Evolutionary conservation across 2,329 filamentous ascomycete genomes (phyloP).

Genomic region (Claviceps arundinis): DNA sequence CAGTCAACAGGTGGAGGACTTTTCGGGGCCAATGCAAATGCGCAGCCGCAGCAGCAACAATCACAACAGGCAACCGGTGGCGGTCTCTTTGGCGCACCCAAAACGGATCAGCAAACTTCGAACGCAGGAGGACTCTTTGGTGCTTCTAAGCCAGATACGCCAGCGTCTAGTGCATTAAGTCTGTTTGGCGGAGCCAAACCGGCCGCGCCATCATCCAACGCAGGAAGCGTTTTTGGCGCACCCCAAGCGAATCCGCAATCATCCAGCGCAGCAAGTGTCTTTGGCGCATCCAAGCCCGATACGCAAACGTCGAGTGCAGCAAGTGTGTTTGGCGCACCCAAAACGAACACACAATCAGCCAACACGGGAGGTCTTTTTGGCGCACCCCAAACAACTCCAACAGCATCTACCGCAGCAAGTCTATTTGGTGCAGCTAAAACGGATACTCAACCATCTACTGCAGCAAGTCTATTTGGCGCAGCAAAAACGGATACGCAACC

Average conservation of each 20-base stretch:
- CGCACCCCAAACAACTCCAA: conserved; percentile 9
- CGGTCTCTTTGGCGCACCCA: conserved; percentile 17
- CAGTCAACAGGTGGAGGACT: conserved; percentile 15
- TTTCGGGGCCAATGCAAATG: conserved; percentile 17
- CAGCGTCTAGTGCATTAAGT: conserved; percentile 1
- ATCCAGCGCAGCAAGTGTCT: conserved; percentile 14
- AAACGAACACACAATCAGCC: conserved; percentile 10
- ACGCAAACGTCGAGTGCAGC: conserved; percentile 9
- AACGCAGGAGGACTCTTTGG: conserved; percentile 6
- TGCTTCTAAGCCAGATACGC: too few species aligned
- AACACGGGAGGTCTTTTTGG: conserved; percentile 18
- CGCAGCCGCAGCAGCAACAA: conserved; percentile 12
- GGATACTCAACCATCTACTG: conserved; percentile 13
- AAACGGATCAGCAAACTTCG: conserved; percentile 9
- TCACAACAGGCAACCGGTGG: conserved; percentile 16
- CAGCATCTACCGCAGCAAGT: conserved; percentile 9
- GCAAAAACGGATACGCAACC: conserved; percentile 9
- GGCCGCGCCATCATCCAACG: conserved; percentile 9
- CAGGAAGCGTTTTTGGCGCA: conserved; percentile 18
- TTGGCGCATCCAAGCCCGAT: conserved; percentile 13
- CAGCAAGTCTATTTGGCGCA: conserved; percentile 18
- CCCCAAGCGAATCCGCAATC: conserved; percentile 9
- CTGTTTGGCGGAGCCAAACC: conserved; percentile 16
- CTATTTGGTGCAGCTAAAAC: too few species aligned
- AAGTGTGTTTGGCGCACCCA: conserved; percentile 17